Evolutionary conservation across 768 basidiomycete species (phyloP).

Genomic region (Termitomyces sp.): DNA sequence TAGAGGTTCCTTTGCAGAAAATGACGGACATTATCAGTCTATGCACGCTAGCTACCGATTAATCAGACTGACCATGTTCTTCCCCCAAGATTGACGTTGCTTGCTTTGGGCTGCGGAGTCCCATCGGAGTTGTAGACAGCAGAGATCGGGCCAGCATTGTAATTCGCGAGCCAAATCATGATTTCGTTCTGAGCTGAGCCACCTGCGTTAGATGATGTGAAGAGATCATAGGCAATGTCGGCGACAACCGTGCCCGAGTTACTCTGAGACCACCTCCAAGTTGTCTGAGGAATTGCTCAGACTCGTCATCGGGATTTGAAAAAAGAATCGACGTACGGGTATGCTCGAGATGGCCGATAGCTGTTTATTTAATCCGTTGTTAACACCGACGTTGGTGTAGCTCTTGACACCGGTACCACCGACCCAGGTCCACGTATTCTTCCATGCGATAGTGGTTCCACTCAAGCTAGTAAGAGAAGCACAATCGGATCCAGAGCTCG

Average conservation of each 20-base stretch:
- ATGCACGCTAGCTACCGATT: not conserved
- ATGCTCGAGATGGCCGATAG: conserved; percentile 53
- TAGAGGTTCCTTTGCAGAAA: conserved; percentile 45
- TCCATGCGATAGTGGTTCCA: conserved; percentile 45
- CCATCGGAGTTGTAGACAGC: conserved; percentile 42
- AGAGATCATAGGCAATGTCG: conserved; percentile 61
- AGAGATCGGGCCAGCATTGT: conserved; percentile 57
- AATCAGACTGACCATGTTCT: conserved; percentile 39
- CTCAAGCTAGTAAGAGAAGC: conserved; percentile 40
- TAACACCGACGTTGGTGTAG: conserved; percentile 54
- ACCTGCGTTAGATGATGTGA: conserved; percentile 49
- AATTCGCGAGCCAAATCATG: conserved; percentile 67
- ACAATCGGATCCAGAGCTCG: conserved; percentile 49
- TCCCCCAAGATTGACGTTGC: conserved; percentile 42
- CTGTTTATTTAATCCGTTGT: conserved; percentile 47
- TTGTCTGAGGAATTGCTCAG: conserved; percentile 28
- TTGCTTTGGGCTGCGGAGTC: conserved; percentile 41
- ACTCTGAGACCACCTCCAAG: conserved; percentile 55
- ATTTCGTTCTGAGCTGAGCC: conserved; percentile 48
- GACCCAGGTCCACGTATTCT: conserved; percentile 49
- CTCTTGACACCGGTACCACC: conserved; percentile 57
- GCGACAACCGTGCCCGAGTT: conserved; percentile 40
- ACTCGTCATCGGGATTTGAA: not conserved
- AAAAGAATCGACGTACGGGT: conserved; percentile 35
- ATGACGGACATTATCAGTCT: not conserved